These are phyloP conservation scores for Dactylellina haptotyla DNA, from an alignment of 2,329 filamentous ascomycete species.

Conservation along the genomic window DNA sequence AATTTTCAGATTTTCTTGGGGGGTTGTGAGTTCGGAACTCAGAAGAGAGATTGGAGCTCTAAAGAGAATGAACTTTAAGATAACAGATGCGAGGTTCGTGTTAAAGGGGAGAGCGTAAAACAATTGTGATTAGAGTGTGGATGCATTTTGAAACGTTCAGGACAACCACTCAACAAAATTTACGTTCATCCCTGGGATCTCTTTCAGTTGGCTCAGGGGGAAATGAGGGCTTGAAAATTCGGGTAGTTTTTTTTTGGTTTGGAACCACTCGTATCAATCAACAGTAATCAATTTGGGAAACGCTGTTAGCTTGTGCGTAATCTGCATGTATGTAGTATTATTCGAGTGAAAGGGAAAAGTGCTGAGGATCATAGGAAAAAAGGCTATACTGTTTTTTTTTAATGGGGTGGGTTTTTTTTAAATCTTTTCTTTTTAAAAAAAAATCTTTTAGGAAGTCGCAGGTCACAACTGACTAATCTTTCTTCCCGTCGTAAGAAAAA, in stretches of 20 bases:
- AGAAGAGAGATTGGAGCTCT: constrained; percentile 1
- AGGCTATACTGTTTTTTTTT: neutral
- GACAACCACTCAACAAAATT: constrained; percentile 48
- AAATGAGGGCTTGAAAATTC: constrained; percentile 11
- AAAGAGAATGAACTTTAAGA: constrained; percentile 35
- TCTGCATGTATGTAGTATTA: too few relatives aligned
- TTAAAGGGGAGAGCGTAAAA: constrained; percentile 7
- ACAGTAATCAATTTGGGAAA: too few relatives aligned
- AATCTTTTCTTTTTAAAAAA: constrained; percentile 1
- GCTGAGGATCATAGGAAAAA: too few relatives aligned
- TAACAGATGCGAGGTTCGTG: constrained; percentile 34
- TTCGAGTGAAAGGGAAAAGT: too few relatives aligned
- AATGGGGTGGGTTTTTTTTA: neutral
- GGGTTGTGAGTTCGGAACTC: constrained; percentile 12
- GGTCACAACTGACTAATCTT: constrained; percentile 37
- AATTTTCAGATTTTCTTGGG: too few relatives aligned
- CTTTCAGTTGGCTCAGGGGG: constrained; percentile 41
- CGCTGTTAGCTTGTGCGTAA: too few relatives aligned
- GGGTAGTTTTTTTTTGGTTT: too few relatives aligned
- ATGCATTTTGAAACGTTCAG: constrained; percentile 47
- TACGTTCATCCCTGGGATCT: constrained; percentile 33
- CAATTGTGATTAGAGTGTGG: constrained; percentile 36
- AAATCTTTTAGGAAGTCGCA: too few relatives aligned
- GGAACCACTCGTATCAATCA: too few relatives aligned
- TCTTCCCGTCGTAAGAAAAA: constrained; percentile 45